Evolutionary conservation across 352 stramenopile species (phyloP).

Genomic region (Phytophthora fragariae): DNA sequence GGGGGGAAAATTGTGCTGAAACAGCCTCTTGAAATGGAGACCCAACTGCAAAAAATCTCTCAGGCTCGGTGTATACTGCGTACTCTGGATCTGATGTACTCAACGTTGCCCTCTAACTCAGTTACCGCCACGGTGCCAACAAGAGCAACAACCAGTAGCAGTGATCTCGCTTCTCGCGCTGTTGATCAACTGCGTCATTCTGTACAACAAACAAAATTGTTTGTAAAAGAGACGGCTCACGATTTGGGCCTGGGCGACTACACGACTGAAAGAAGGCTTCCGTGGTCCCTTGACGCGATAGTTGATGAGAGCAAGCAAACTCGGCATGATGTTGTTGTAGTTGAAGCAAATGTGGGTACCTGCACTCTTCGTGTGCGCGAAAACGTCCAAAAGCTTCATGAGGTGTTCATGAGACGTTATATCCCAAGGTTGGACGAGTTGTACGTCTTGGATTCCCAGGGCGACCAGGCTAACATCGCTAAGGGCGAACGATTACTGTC

Average conservation of each 20-base stretch:
- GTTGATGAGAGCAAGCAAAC: slow-evolving; percentile 22
- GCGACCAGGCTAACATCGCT: slow-evolving; percentile 45
- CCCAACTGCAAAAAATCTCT: slow-evolving; percentile 62
- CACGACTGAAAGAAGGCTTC: slow-evolving; percentile 37
- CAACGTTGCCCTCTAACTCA: not conserved
- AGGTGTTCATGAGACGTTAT: slow-evolving; percentile 55
- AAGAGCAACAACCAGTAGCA: not conserved
- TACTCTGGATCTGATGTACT: slow-evolving; percentile 44
- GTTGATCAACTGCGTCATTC: slow-evolving; percentile 50
- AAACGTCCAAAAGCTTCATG: slow-evolving; percentile 66
- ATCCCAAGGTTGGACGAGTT: slow-evolving; percentile 63
- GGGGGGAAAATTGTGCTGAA: slow-evolving; percentile 40
- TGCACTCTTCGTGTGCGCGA: slow-evolving; percentile 59
- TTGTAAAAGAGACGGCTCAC: slow-evolving; percentile 58
- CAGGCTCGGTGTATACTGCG: slow-evolving; percentile 48
- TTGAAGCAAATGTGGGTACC: slow-evolving; percentile 59
- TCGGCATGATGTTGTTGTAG: slow-evolving; percentile 38
- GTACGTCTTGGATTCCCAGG: slow-evolving; percentile 57
- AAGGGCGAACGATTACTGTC: slow-evolving; percentile 50
- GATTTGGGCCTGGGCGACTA: slow-evolving; percentile 52
- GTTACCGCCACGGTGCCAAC: not conserved
- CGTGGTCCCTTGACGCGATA: slow-evolving; percentile 51
- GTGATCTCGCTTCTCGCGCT: slow-evolving; percentile 17
- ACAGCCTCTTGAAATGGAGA: slow-evolving; percentile 49
- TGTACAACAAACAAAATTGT: slow-evolving; percentile 54